These are phyloP conservation scores for Cadophora sp. DNA, from an alignment of 2,329 filamentous ascomycete species.

Conservation along the genomic window DNA sequence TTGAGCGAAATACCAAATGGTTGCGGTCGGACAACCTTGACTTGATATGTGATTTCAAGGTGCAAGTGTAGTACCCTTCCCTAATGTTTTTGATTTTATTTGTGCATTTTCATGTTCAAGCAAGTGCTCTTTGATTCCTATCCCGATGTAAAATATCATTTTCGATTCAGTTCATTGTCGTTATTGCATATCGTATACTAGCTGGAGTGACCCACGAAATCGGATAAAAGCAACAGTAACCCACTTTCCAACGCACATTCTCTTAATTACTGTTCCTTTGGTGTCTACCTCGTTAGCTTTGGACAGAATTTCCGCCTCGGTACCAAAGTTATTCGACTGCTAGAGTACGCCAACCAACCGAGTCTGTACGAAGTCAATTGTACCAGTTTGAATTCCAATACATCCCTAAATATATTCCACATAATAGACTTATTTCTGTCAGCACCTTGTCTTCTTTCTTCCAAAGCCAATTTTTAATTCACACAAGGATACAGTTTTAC, in stretches of 20 bases:
- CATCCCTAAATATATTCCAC: neutral
- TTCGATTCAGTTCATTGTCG: neutral
- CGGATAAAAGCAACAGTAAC: no score
- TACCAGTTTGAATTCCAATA: neutral
- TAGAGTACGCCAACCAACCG: neutral
- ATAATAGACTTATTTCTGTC: neutral
- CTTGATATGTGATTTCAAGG: neutral
- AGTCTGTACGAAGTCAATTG: neutral
- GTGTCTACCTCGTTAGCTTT: no score
- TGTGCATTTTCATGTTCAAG: neutral
- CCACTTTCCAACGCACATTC: no score
- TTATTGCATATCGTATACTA: neutral
- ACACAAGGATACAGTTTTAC: neutral
- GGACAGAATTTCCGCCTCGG: neutral
- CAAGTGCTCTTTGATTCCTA: neutral
- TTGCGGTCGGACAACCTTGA: neutral
- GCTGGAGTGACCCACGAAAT: neutral
- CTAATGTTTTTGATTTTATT: neutral
- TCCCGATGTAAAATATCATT: neutral
- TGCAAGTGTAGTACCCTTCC: neutral
- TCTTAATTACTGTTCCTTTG: no score
- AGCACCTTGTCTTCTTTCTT: neutral
- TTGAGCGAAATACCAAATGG: conserved; percentile 4
- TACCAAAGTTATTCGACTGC: neutral
- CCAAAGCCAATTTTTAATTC: neutral